Base-by-base conservation (phyloP, 306 rosid species). In the Ammopiptanthus mongolicus region DNA sequence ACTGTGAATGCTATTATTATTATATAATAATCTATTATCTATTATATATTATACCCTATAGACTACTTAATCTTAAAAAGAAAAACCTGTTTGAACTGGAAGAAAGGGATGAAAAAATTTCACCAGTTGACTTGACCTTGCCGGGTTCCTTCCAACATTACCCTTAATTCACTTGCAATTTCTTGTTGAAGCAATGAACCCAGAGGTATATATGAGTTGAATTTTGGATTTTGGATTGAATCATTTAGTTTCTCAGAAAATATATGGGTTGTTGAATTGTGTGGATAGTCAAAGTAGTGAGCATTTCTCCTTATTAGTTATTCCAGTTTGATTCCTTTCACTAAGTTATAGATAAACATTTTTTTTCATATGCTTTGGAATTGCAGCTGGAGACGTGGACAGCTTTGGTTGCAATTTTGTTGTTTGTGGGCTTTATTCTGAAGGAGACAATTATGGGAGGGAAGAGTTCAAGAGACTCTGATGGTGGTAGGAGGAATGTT, bases 401-500 rank as follows among this genome's bases (percentile, higher is more conserved):
- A 48, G 65, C 34, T 77, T 78, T 74, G 69, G 25, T 81, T 74
- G 78, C 78, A 10, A 28, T 78, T 74, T 29, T 86, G 81, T 64
- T 79, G 65, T 36, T 83, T 18, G 5, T 78, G 69, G 64, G 55
- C 0, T 77, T 76, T 75, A 2, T 77, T 69, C 47, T 79, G 76
- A 80, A 79, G 69, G 84, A 75, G 57, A 60, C 48, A 39, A 4
- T 78, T 23, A 91, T 91, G 97, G 94, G 94, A 65, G 84, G 86
- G 14, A 86, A 36, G 75, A 69, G 59, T 33, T 92, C 97, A 15
- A 92, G 69, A 80, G 83, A 48, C 42, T 63, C 81, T 60, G 56
- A 75, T 31, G n/a, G 15, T 56, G 57, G 75, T 18, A 50, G 59
- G 71, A 89, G 88, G 28, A 81, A 73, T 33, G 42, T 51, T 59